A percentile compares a stretch with the other conserved stretches of the same genome.
These are phyloP conservation scores for Iberis pinnata DNA, from an alignment of 345 rosid species.

Conservation along the genomic window DNA sequence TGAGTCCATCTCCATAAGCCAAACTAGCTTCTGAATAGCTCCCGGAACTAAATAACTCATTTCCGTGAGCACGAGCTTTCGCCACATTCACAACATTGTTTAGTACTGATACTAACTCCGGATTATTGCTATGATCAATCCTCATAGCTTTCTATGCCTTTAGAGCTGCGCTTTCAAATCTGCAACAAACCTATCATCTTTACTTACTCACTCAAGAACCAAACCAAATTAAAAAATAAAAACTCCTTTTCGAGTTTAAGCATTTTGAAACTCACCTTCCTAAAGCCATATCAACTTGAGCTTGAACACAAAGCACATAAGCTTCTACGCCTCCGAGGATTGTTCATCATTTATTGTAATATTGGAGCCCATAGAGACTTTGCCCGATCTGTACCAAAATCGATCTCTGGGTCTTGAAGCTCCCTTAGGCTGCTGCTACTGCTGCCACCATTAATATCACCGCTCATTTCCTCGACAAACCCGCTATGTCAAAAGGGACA, in stretches of 20 bases:
- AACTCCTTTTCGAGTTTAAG: background rate
- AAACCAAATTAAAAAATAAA: slow-evolving; percentile 17
- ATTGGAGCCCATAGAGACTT: no score
- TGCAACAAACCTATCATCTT: slow-evolving; percentile 54
- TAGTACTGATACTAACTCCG: slow-evolving; percentile 47
- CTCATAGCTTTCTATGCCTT: slow-evolving; percentile 68
- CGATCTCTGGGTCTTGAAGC: no score
- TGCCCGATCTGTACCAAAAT: slow-evolving; percentile 60
- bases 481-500: no score
- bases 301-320: slow-evolving; percentile 54
- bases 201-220: slow-evolving; percentile 34
- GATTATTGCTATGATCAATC: slow-evolving; percentile 50
- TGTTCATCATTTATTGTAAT: no score
- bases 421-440: no score
- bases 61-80: slow-evolving; percentile 72
- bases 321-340: no score
- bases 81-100: slow-evolving; percentile 66
- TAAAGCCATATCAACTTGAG: slow-evolving; percentile 82
- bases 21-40: slow-evolving; percentile 74
- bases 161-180: slow-evolving; percentile 83
- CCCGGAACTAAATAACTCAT: slow-evolving; percentile 70
- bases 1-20: slow-evolving; percentile 94
- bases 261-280: slow-evolving; percentile 82
- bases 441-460: no score
- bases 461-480: no score